Conservation (phyloP, 148 eudicot species). For the Diospyros kaki region DNA sequence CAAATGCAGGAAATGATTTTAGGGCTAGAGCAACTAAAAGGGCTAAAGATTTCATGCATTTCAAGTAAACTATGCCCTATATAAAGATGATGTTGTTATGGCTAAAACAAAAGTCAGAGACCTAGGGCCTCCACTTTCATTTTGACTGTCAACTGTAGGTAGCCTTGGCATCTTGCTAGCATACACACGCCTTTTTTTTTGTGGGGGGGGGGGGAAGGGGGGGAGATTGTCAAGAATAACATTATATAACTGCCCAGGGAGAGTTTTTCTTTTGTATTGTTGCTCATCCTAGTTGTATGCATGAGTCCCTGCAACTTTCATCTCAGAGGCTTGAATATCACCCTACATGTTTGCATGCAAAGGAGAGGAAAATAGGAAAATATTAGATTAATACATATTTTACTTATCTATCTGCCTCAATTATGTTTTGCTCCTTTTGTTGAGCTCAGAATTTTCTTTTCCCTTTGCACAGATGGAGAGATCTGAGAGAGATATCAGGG, state of each 20-base stretch:
- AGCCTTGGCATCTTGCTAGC: too few species aligned
- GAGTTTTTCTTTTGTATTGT: not conserved
- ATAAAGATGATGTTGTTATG: too few species aligned
- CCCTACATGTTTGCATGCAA: not conserved
- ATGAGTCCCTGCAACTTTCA: not conserved
- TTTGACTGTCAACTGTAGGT: too few species aligned
- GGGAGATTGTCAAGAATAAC: too few species aligned
- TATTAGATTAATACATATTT: conserved; percentile 1
- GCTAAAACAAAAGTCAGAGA: too few species aligned
- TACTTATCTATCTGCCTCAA: not conserved
- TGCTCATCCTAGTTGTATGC: not conserved
- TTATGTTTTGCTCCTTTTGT: not conserved
- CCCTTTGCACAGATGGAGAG: conserved; percentile 76
- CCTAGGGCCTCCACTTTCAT: too few species aligned
- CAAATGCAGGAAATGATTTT: too few species aligned
- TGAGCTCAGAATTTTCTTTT: conserved; percentile 3
- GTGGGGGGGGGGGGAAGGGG: too few species aligned
- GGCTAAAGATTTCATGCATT: too few species aligned
- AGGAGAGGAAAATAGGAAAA: conserved; percentile 8
- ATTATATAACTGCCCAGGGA: not conserved
- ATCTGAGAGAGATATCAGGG: conserved; percentile 78
- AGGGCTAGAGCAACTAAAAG: too few species aligned
- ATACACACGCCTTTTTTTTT: too few species aligned
- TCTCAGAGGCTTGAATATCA: not conserved
- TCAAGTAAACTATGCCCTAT: too few species aligned